These are phyloP conservation scores for Emergomyces orientalis DNA, from an alignment of 2,329 filamentous ascomycete genomes.

Conservation along the genomic window DNA sequence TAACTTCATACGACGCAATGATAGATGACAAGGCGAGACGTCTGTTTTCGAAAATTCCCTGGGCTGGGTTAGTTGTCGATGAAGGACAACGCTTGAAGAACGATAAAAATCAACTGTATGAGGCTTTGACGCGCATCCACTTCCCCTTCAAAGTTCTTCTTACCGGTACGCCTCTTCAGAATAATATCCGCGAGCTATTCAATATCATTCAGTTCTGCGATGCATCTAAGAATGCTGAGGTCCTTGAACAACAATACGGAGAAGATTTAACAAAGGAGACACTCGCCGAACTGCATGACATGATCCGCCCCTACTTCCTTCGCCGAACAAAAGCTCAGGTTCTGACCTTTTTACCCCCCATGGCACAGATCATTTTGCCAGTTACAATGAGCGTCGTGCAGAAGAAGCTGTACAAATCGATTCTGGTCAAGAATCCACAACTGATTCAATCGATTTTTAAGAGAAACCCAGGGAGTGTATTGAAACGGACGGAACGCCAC, in stretches of 20 bases:
- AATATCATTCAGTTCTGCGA: conserved; percentile 96
- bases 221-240: conserved; percentile 56
- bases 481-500: conserved; percentile 63
- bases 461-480: conserved; percentile 47
- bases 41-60: conserved; percentile 63
- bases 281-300: conserved; percentile 66
- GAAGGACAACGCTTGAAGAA: conserved; percentile 95
- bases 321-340: conserved; percentile 83
- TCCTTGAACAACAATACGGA: conserved; percentile 64
- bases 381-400: conserved; percentile 93
- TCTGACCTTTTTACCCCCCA: conserved; percentile 80
- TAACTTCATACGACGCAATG: conserved; percentile 90
- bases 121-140: conserved; percentile 60
- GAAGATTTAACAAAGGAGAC: conserved; percentile 70
- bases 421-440: conserved; percentile 80
- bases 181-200: conserved; percentile 90
- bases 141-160: conserved; percentile 78
- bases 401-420: conserved; percentile 88
- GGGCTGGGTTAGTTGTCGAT: conserved; percentile 84
- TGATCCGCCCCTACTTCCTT: conserved; percentile 65
- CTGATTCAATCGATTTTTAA: conserved; percentile 77
- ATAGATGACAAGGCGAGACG: conserved; percentile 58
- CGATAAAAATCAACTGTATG: conserved; percentile 74
- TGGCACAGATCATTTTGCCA: conserved; percentile 90
- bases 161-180: conserved; percentile 70